Base-by-base conservation (phyloP, 176 grass and related monocot genomes). In the Luzula sylvatica region DNA sequence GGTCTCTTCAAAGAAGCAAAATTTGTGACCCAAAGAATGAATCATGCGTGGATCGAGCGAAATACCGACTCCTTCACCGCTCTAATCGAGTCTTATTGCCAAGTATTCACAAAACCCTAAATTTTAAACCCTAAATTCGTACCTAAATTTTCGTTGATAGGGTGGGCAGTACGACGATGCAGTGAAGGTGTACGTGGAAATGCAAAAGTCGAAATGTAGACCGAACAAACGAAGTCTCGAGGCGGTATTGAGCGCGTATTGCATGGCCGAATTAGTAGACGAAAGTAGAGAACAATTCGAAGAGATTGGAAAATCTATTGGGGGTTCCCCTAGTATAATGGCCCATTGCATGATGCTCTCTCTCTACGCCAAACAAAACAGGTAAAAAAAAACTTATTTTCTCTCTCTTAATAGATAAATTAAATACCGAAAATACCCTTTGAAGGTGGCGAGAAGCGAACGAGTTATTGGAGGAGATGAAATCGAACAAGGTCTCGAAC, bases 271-370 rank as follows among this genome's bases (percentile, higher is more conserved):
- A 17, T 72, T 96, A 52, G 61, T 79, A 42, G 84, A 86, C 59
- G 90, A 89, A 68, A 86, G 84, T 72, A 96, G 75, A 66, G 90
- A 96, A 65, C 84, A 89, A 74, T 96, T 96, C 61, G 71, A 89
- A 67, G 92, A 96, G 57, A 72, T 96, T 55, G 30, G 30, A 35
- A 61, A 40, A 53, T 74, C 78, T 0, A 60, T 67, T 1, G 75
- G 76, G 28, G 55, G 72, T 2, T 17, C 68, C 17, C 92, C 92
- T 24, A 89, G 81, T 45, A 59, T 89, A 20, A 66, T 80, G 57
- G 74, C 92, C 32, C 82, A 79, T 57, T 89, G 92, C 77, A 86
- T 82, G 80, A 82, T 96, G 84, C 55, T 89, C 13, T 88, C 84
- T 47, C 53, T 86, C 15, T 96, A 89, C 74, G 84, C 90, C 26